Conservation (phyloP, 805 yeast genomes). For the Starmerella kuoi region DNA sequence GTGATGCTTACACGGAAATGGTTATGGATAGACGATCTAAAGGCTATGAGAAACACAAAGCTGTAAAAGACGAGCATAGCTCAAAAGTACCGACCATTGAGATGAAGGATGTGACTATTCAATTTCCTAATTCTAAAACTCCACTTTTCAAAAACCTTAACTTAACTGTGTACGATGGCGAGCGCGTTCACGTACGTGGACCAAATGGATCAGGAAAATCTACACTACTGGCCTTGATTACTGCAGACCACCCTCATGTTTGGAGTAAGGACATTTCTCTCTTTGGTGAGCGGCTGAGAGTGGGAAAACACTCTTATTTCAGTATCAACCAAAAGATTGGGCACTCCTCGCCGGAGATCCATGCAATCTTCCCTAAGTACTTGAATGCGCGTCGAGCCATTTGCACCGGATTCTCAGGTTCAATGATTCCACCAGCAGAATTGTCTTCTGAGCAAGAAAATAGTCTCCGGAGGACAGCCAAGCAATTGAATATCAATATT, state of each 20-base stretch:
- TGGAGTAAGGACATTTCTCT: conserved; percentile 64
- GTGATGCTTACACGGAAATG: background rate
- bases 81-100: conserved; percentile 32
- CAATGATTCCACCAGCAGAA: conserved; percentile 41
- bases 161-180: conserved; percentile 60
- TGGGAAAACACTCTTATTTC: conserved; percentile 67
- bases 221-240: conserved; percentile 67
- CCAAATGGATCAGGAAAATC: conserved; percentile 90
- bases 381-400: conserved; percentile 47
- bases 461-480: conserved; percentile 37
- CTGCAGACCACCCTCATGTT: conserved; percentile 94
- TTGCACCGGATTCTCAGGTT: conserved; percentile 63
- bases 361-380: conserved; percentile 60
- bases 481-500: conserved; percentile 33
- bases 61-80: background rate
- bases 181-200: conserved; percentile 82
- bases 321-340: conserved; percentile 72
- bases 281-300: conserved; percentile 53
- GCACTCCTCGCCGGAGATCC: conserved; percentile 82
- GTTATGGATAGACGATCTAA: background rate
- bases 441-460: conserved; percentile 31
- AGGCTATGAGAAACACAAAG: background rate
- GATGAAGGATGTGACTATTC: conserved; percentile 50
- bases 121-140: conserved; percentile 42
- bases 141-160: conserved; percentile 46